Conservation (phyloP, 2,329 filamentous ascomycete genomes). For the Alternaria gansuensis region DNA sequence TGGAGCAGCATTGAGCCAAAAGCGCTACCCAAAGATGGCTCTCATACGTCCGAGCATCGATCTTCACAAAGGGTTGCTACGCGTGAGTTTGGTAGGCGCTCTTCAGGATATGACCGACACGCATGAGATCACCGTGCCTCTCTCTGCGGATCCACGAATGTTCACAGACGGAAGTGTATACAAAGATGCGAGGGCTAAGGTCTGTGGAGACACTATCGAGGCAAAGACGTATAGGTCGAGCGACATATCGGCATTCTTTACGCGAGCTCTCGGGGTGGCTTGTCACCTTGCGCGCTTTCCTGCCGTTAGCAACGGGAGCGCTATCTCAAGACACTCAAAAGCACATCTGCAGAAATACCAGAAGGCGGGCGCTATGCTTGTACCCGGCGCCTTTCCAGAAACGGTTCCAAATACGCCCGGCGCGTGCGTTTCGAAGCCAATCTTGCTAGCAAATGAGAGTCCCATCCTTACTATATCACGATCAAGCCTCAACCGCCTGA, state of each 20-base stretch:
- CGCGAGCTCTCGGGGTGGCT: constrained; percentile 74
- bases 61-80: constrained; percentile 70
- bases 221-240: constrained; percentile 74
- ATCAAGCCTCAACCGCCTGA: constrained; percentile 80
- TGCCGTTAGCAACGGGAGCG: constrained; percentile 62
- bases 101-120: constrained; percentile 43
- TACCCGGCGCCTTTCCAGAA: constrained; percentile 66
- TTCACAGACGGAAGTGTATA: constrained; percentile 57
- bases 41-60: constrained; percentile 80
- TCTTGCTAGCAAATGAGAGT: constrained; percentile 90
- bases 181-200: constrained; percentile 66
- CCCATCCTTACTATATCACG: constrained; percentile 86
- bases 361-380: constrained; percentile 41
- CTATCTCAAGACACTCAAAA: constrained; percentile 73
- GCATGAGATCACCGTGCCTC: constrained; percentile 59
- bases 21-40: constrained; percentile 86
- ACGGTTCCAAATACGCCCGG: constrained; percentile 56
- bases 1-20: constrained; percentile 85
- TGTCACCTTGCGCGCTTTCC: constrained; percentile 88
- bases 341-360: constrained; percentile 68
- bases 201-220: constrained; percentile 82
- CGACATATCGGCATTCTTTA: constrained; percentile 79
- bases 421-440: constrained; percentile 65
- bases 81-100: constrained; percentile 63
- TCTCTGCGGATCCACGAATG: constrained; percentile 72